Evolutionary conservation across 1,139 yeast genomes (phyloP).

Genomic region (Taphrina confusa): DNA sequence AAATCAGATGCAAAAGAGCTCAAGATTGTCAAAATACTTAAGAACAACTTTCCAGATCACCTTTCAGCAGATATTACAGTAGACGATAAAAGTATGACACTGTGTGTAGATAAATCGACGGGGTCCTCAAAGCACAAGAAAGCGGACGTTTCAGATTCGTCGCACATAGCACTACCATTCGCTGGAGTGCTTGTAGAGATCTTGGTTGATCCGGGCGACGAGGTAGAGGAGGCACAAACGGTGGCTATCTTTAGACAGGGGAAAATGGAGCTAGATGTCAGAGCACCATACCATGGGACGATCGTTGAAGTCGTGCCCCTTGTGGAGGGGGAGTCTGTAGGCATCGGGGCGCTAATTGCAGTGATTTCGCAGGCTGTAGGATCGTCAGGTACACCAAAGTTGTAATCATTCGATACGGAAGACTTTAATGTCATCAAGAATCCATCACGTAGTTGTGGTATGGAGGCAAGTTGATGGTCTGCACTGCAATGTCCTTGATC

Average conservation of each 20-base stretch:
- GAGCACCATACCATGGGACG: constrained; percentile 70
- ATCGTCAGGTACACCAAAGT: background rate
- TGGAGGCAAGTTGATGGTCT: too few species aligned
- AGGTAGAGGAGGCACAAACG: constrained; percentile 71
- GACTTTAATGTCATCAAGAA: too few species aligned
- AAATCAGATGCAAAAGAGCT: constrained; percentile 93
- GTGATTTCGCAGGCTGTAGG: background rate
- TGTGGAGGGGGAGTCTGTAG: constrained; percentile 91
- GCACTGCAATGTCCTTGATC: too few species aligned
- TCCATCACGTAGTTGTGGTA: too few species aligned
- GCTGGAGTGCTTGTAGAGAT: constrained; percentile 93
- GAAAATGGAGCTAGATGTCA: constrained; percentile 95
- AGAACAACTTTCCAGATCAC: constrained; percentile 79
- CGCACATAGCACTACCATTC: constrained; percentile 69
- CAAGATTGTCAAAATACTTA: constrained; percentile 95
- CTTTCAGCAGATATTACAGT: constrained; percentile 81
- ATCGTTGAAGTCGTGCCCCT: constrained; percentile 72
- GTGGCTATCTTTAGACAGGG: constrained; percentile 91
- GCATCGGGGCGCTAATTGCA: constrained; percentile 90
- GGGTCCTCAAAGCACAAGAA: constrained; percentile 33
- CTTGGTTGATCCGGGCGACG: constrained; percentile 76
- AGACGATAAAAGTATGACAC: constrained; percentile 66
- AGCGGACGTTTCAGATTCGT: constrained; percentile 39
- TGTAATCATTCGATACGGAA: too few species aligned
- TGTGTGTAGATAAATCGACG: constrained; percentile 60